Conservation (phyloP, 225 moss, liverwort and hornwort species). For the Straminergon stramineum region DNA sequence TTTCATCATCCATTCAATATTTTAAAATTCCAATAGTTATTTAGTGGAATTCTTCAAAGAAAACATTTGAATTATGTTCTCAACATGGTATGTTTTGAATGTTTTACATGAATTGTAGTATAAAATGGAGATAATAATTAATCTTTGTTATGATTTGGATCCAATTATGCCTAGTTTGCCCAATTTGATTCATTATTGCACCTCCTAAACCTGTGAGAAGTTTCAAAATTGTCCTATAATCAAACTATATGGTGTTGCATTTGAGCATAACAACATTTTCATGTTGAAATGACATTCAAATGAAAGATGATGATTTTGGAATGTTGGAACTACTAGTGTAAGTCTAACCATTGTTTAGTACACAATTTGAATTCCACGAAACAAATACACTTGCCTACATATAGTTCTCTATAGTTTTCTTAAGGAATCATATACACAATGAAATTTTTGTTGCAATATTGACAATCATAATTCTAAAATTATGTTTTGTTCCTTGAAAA, state of each 20-base stretch:
- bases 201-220: background rate
- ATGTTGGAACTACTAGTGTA: too few relatives aligned
- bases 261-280: background rate
- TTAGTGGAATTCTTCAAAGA: background rate
- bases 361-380: background rate
- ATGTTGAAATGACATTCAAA: background rate
- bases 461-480: too few relatives aligned
- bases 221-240: too few relatives aligned
- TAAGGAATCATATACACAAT: background rate
- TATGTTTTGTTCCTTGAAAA: too few relatives aligned
- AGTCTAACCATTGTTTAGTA: background rate
- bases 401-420: background rate
- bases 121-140: background rate
- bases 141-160: fast-evolving
- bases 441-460: too few relatives aligned
- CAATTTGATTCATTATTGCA: too few relatives aligned
- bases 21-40: background rate
- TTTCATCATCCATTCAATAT: background rate
- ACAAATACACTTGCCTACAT: background rate
- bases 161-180: too few relatives aligned
- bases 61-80: fast-evolving
- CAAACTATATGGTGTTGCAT: background rate
- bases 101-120: background rate
- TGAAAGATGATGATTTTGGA: background rate
- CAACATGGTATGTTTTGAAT: fast-evolving